phyloP scores from a whole-genome alignment of 495 filamentous ascomycete species.

The Penicillium flavigenum region DNA sequence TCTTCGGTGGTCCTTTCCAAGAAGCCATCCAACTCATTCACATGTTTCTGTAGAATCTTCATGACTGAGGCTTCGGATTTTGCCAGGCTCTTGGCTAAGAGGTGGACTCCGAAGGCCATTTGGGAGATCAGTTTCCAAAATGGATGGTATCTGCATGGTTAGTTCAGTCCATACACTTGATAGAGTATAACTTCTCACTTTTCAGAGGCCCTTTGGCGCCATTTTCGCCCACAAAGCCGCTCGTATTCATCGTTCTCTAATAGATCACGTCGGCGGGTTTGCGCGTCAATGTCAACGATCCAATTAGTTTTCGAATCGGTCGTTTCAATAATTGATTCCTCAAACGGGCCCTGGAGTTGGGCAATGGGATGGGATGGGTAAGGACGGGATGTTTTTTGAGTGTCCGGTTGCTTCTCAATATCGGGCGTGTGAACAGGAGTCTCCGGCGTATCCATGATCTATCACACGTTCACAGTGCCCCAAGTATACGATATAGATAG shows the following conservation, averaged over 20 bases:
- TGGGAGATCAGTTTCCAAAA: slow-evolving; percentile 89
- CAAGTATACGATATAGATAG: background rate
- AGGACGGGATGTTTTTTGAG: slow-evolving; percentile 5
- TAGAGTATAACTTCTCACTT: slow-evolving; percentile 31
- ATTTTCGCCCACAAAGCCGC: slow-evolving; percentile 65
- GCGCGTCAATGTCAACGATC: slow-evolving; percentile 60
- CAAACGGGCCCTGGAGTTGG: slow-evolving; percentile 86
- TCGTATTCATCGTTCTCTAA: slow-evolving; percentile 65
- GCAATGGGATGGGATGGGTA: slow-evolving; percentile 74
- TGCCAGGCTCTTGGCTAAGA: slow-evolving; percentile 80
- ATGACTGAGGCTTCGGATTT: slow-evolving; percentile 86
- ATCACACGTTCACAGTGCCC: background rate
- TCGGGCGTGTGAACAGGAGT: background rate
- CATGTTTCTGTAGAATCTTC: slow-evolving; percentile 85
- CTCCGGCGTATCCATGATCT: slow-evolving; percentile 4
- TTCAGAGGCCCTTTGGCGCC: slow-evolving; percentile 67
- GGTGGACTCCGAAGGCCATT: slow-evolving; percentile 88
- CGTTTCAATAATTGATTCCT: slow-evolving; percentile 83
- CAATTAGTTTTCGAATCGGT: slow-evolving; percentile 48
- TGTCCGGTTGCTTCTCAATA: background rate
- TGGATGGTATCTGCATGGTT: slow-evolving; percentile 62
- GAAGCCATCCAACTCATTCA: slow-evolving; percentile 91
- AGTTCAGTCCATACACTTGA: background rate
- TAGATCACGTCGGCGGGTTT: slow-evolving; percentile 64
- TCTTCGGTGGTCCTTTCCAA: slow-evolving; percentile 82